phyloP scores from a whole-genome alignment of 192 early-diverging fungal species.

The Podila horticola region DNA sequence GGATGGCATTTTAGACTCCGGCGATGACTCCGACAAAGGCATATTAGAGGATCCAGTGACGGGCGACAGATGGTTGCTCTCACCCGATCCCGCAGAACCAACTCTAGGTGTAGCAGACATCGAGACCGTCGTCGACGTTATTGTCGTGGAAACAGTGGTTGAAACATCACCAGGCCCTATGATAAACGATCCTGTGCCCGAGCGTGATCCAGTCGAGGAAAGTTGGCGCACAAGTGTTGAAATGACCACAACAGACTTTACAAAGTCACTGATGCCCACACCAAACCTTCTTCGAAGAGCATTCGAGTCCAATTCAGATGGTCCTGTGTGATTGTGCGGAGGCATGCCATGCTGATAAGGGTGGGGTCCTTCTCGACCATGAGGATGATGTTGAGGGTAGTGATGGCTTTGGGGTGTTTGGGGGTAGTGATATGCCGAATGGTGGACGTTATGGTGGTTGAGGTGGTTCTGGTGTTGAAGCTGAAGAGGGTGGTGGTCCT shows the following conservation, averaged over 20 bases:
- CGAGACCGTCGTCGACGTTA: not conserved
- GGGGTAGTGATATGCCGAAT: constrained; percentile 9
- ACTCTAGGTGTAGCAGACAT: constrained; percentile 1
- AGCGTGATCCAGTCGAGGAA: constrained; percentile 6
- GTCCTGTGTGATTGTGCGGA: not conserved
- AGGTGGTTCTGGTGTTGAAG: not conserved
- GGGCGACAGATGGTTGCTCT: not conserved
- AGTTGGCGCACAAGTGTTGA: constrained; percentile 40
- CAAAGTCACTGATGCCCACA: constrained; percentile 45
- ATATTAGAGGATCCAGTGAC: not conserved
- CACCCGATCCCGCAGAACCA: not conserved
- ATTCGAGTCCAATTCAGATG: constrained; percentile 13
- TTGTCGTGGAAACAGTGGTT: not conserved
- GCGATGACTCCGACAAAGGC: not conserved
- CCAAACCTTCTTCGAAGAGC: constrained; percentile 34
- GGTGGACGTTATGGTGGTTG: not conserved
- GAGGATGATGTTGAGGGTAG: constrained; percentile 22
- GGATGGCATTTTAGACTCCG: not conserved
- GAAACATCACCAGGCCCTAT: not conserved
- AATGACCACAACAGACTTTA: constrained; percentile 41
- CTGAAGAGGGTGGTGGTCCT: constrained; percentile 16
- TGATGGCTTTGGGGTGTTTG: constrained; percentile 8
- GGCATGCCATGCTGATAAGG: constrained; percentile 8
- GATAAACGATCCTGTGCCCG: not conserved
- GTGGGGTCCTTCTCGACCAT: not conserved